phyloP scores from a whole-genome alignment of 2,329 filamentous ascomycete species.

The Claviceps purpurea region DNA sequence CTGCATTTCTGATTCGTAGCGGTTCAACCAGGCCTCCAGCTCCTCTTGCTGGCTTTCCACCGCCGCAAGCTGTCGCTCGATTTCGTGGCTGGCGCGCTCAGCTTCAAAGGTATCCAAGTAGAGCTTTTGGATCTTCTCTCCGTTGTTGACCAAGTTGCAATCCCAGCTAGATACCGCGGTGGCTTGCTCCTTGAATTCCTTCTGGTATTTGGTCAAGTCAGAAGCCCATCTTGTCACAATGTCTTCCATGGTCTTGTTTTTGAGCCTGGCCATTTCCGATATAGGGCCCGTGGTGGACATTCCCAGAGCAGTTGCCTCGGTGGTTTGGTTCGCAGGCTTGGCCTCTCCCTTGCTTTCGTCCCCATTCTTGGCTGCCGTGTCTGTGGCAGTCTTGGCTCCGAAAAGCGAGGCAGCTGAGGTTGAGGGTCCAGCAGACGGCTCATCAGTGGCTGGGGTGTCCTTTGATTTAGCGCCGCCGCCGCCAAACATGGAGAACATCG shows the following conservation, averaged over 20 bases:
- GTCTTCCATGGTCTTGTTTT: slow-evolving; percentile 99
- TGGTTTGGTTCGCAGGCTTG: slow-evolving; percentile 17
- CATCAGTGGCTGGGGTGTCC: slow-evolving; percentile 15
- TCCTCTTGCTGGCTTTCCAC: slow-evolving; percentile 93
- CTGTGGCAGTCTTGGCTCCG: slow-evolving; percentile 20
- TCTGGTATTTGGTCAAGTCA: slow-evolving; percentile 89
- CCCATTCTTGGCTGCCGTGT: slow-evolving; percentile 10
- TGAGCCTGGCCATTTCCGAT: slow-evolving; percentile 77
- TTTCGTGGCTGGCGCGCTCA: slow-evolving; percentile 81
- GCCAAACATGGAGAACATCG: slow-evolving; percentile 9
- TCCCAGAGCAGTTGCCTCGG: slow-evolving; percentile 34
- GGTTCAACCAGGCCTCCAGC: slow-evolving; percentile 73
- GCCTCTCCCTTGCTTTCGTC: slow-evolving; percentile 13
- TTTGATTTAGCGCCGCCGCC: slow-evolving; percentile 12
- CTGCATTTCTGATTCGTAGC: slow-evolving; percentile 85
- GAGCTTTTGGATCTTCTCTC: slow-evolving; percentile 85
- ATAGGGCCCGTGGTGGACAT: slow-evolving; percentile 69
- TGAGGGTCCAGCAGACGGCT: slow-evolving; percentile 15
- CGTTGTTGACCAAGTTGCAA: slow-evolving; percentile 80
- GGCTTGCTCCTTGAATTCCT: slow-evolving; percentile 87
- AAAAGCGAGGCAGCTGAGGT: slow-evolving; percentile 15
- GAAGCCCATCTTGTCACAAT: slow-evolving; percentile 96
- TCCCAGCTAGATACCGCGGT: slow-evolving; percentile 84
- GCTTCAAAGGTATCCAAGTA: slow-evolving; percentile 89
- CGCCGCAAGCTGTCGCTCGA: slow-evolving; percentile 77